Evolutionary conservation across 805 yeast genomes (phyloP).

Genomic region (Jamesozyma lodderae): DNA sequence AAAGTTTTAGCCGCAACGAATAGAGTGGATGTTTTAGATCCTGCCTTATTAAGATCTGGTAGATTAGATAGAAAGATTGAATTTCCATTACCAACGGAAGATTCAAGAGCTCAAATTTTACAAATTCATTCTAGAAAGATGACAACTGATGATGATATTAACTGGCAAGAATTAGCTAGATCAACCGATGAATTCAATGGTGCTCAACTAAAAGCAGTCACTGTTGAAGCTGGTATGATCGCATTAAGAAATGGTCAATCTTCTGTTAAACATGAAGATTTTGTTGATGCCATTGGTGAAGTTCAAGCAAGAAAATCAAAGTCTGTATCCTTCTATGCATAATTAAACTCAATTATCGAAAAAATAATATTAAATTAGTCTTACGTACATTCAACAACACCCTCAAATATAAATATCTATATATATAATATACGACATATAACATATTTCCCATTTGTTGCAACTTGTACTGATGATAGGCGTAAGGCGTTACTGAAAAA

Average conservation of each 20-base stretch:
- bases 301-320: slow-evolving; percentile 96
- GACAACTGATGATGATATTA: slow-evolving; percentile 84
- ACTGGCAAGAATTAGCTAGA: slow-evolving; percentile 97
- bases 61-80: slow-evolving; percentile 96
- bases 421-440: too few relatives aligned
- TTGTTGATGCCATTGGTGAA: slow-evolving; percentile 95
- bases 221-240: slow-evolving; percentile 99
- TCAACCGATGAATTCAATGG: slow-evolving; percentile 98
- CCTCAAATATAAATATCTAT: too few relatives aligned
- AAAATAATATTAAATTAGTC: background rate
- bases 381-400: too few relatives aligned
- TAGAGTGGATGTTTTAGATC: slow-evolving; percentile 95
- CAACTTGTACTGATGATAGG: too few relatives aligned
- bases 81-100: slow-evolving; percentile 95
- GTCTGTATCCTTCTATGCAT: slow-evolving; percentile 93
- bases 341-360: slow-evolving; percentile 13
- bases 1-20: slow-evolving; percentile 97
- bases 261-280: slow-evolving; percentile 90
- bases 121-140: slow-evolving; percentile 96
- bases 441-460: too few relatives aligned
- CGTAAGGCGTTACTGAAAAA: too few relatives aligned
- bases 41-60: slow-evolving; percentile 96
- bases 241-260: slow-evolving; percentile 93
- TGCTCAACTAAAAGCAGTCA: slow-evolving; percentile 96
- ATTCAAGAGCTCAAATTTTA: slow-evolving; percentile 91